Percentiles rank a stretch among this genome's conserved stretches.
Conservation (phyloP, 1,284 basidiomycete species). For the Vanrija sp. region DNA sequence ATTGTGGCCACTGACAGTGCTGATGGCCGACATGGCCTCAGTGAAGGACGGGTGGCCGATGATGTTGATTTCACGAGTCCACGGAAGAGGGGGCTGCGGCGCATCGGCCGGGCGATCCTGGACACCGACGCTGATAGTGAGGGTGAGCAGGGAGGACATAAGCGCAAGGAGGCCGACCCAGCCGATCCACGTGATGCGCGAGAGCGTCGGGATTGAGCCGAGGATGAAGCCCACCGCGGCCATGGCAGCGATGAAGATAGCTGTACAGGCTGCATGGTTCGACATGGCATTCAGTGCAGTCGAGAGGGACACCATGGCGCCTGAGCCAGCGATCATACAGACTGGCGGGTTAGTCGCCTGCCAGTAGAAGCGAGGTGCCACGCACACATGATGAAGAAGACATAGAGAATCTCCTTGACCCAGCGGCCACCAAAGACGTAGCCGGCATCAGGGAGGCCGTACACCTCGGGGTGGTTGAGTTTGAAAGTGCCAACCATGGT, state of each 20-base stretch:
- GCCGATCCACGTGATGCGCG: not conserved
- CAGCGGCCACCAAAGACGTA: constrained; percentile 5
- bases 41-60: constrained; percentile 25
- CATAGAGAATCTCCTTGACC: not conserved
- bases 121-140: not conserved
- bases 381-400: not conserved
- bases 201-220: not conserved
- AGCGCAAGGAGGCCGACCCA: not conserved
- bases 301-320: not conserved
- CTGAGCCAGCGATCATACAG: not conserved
- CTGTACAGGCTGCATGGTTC: not conserved
- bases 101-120: not conserved
- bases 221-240: not conserved
- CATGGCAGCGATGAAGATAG: not conserved
- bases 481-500: constrained; percentile 16
- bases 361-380: not conserved
- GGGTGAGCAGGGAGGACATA: not conserved
- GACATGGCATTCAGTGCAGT: not conserved
- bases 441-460: constrained; percentile 24
- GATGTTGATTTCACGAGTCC: constrained; percentile 22
- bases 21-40: constrained; percentile 29
- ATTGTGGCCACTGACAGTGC: no score
- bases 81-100: not conserved
- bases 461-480: constrained; percentile 10
- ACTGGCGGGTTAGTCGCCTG: no score